Conservation (phyloP, 768 basidiomycete genomes). For the Lanmaoa pseudosensibilis region DNA sequence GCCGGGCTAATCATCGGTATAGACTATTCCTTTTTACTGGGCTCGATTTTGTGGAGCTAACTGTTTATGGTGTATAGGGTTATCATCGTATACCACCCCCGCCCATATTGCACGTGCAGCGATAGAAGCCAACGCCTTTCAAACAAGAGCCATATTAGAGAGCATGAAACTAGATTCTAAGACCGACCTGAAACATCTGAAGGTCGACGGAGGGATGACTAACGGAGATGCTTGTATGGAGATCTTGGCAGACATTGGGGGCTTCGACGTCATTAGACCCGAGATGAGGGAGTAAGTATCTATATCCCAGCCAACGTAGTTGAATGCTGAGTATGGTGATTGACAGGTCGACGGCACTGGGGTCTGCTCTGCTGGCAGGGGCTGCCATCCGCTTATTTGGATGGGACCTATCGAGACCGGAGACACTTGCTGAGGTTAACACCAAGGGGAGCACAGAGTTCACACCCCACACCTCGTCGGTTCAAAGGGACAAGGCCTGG, state of each 20-base stretch:
- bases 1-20: slow-evolving; percentile 80
- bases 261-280: slow-evolving; percentile 88
- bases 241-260: slow-evolving; percentile 85
- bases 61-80: slow-evolving; percentile 38
- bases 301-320: not conserved
- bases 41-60: not conserved
- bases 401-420: slow-evolving; percentile 85
- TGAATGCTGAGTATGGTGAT: not conserved
- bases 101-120: slow-evolving; percentile 94
- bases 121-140: slow-evolving; percentile 94
- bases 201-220: slow-evolving; percentile 98
- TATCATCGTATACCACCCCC: slow-evolving; percentile 87
- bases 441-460: slow-evolving; percentile 79
- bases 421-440: slow-evolving; percentile 84
- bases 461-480: slow-evolving; percentile 50
- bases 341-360: slow-evolving; percentile 88
- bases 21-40: slow-evolving; percentile 5
- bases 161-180: slow-evolving; percentile 93
- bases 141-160: slow-evolving; percentile 93
- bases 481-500: slow-evolving; percentile 65
- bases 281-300: slow-evolving; percentile 90
- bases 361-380: slow-evolving; percentile 91
- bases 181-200: slow-evolving; percentile 76
- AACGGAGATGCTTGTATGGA: slow-evolving; percentile 89
- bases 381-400: slow-evolving; percentile 85